Base-by-base conservation (phyloP, 2,329 filamentous ascomycete genomes). In the Metarhizium anisopliae region DNA sequence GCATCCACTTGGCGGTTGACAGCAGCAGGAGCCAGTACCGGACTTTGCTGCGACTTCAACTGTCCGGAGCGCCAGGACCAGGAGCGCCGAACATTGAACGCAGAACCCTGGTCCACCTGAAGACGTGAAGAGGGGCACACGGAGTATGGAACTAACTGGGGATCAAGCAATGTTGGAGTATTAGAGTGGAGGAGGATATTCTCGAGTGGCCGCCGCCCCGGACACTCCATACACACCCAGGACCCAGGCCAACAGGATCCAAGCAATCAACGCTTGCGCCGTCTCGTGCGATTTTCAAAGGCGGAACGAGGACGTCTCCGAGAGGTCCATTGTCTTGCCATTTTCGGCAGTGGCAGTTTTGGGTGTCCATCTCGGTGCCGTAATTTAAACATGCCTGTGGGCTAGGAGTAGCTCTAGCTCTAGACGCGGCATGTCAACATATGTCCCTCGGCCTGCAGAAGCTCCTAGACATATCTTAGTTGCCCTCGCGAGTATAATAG, bases 321-420 rank as follows among this genome's bases (percentile, higher is more conserved):
- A 53, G 35, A 35, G 51, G 54, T 36, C 11, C 6, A 38, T 51
- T 51, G 25, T 54, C 38, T 36, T 30, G 42, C 52, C 52, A 45
- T 45, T 45, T 50, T 55, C 38, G 49, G 49, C 32, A 43, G 47
- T 50, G 38, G 50, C 43, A 51, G 29, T 43, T 36, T 45, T 45
- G 36, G 38, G 32, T 40, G 38, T 20, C 45, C 38, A 25, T 29
- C 14, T 45, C 11, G 38, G 18, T 18, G 54, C 52, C 38, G 43
- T 38, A 55, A 59, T 59, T 53, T 53, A 51, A 49, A 52, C 54
- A 52, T 49, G 47, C 36, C 45, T 47, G 38, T 11, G 43, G 47
- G 36, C 13, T 52, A 25, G 42, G 51, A 47, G 14, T 29, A 51
- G 43, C 6, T 53, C 40, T 29, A 51, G 43, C 6, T 53, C 40